Evolutionary conservation across 2,329 filamentous ascomycete genomes (phyloP).

Genomic region (Exophiala sp.): DNA sequence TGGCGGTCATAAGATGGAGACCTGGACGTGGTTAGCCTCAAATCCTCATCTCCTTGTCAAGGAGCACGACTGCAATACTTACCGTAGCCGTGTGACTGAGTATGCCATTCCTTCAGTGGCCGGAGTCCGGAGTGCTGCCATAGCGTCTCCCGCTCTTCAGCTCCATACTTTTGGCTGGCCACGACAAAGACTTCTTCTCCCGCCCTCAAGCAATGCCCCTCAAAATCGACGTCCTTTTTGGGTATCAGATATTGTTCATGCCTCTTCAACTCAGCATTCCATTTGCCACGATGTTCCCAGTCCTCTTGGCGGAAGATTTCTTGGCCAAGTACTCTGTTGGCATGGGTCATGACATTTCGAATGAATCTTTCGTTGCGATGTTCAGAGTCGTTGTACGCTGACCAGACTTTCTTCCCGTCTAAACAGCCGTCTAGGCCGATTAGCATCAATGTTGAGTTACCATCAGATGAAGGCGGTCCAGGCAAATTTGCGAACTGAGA

Average conservation of each 20-base stretch:
- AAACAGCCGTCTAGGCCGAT: slow-evolving; percentile 81
- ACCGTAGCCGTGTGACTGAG: background rate
- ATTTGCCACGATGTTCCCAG: slow-evolving; percentile 82
- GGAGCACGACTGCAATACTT: background rate
- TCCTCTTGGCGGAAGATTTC: slow-evolving; percentile 66
- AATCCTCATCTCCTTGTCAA: too few species aligned
- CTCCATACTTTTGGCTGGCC: slow-evolving; percentile 82
- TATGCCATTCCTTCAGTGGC: background rate
- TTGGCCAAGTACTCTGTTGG: slow-evolving; percentile 75
- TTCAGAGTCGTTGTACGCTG: slow-evolving; percentile 69
- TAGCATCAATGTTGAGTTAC: slow-evolving; percentile 51
- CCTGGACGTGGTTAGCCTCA: background rate
- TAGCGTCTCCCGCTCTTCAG: slow-evolving; percentile 59
- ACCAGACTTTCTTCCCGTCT: slow-evolving; percentile 74
- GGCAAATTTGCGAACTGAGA: slow-evolving; percentile 67
- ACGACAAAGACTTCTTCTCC: slow-evolving; percentile 81
- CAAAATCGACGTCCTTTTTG: slow-evolving; percentile 61
- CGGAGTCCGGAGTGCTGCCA: slow-evolving; percentile 51
- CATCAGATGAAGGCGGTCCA: background rate
- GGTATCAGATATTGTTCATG: slow-evolving; percentile 85
- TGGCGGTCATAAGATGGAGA: background rate
- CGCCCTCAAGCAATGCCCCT: slow-evolving; percentile 62
- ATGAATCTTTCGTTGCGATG: slow-evolving; percentile 79
- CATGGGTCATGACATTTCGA: slow-evolving; percentile 74
- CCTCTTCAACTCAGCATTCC: slow-evolving; percentile 67